Evolutionary conservation across 345 rosid species (phyloP).

Genomic region (Bruguiera sexangula): DNA sequence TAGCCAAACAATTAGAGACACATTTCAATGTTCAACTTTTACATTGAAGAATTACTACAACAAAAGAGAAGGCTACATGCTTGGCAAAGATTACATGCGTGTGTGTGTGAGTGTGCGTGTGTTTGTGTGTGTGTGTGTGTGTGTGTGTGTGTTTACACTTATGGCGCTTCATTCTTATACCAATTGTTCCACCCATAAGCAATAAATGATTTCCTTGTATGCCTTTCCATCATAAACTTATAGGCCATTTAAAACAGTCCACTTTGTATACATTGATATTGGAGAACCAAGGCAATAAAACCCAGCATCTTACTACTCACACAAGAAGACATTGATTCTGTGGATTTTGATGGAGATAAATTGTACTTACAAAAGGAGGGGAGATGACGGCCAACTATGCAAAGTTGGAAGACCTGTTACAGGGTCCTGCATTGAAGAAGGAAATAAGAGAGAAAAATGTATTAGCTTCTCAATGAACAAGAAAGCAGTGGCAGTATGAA

Average conservation of each 20-base stretch:
- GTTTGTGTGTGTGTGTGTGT: no score
- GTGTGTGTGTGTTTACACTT: no score
- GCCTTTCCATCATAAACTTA: neutral
- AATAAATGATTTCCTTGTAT: neutral
- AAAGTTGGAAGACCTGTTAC: conserved; percentile 76
- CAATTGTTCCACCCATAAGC: no score
- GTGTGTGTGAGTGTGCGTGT: no score
- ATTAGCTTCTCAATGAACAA: neutral
- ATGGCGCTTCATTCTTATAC: no score
- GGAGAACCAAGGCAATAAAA: conserved; percentile 2
- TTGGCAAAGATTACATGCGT: no score
- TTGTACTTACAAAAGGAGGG: conserved; percentile 61
- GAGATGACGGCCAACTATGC: conserved; percentile 63
- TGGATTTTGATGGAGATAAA: neutral
- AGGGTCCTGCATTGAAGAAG: conserved; percentile 61
- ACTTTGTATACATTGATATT: neutral
- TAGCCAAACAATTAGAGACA: conserved; percentile 6
- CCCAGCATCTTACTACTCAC: neutral
- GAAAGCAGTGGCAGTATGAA: neutral
- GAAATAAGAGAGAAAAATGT: neutral
- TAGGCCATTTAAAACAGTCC: neutral
- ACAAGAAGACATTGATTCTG: neutral
- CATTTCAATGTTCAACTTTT: neutral
- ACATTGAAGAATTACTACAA: neutral
- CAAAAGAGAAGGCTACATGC: neutral